Base-by-base conservation (phyloP, 768 basidiomycete genomes). In the Postia placenta region DNA sequence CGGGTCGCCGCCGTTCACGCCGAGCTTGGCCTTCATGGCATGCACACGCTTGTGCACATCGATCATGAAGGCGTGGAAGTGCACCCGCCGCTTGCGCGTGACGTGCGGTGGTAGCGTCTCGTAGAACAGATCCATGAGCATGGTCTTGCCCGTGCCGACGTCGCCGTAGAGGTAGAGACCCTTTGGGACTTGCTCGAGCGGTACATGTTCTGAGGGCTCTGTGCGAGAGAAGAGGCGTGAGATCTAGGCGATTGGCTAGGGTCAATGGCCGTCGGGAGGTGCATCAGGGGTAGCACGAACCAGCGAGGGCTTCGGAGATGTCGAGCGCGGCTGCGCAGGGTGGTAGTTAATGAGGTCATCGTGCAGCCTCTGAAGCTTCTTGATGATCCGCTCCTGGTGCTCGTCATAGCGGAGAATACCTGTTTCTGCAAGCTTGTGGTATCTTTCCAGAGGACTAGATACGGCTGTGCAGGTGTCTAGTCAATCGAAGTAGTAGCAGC, bases 41-140 rank as follows among this genome's bases (percentile, higher is more conserved):
- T 97, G 93, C 3, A 94, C 65, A 15, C 92, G 84, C 62, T 95
- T 96, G 65, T 97, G 91, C 19, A 97, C 93, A 62, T 99, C 96
- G 53, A 97, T 83, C 96, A 99, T 98, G 74, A 99, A 98, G 1
- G 92, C 91, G 62, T 98, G 94, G 64, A 99, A 99, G 66, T 99
- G 96, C 14, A 97, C 92, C 25, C 96, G 78, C 47, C 89, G 84
- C 67, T 90, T 91, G 51, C 80, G 78, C 39, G 68, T 78, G 47
- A 88, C 69, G 38, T 75, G 69, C 0, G 75, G 59, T 1, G 88
- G 86, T 1, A 96, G 80, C 1, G 92, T 82, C 54, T 83, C 79
- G 71, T 87, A 93, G 67, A 96, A 96, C 20, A 99, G 74, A 66
- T 99, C 96, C 96, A 99, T 99, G 54, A 99, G 83, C 94, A 98